A percentile compares a stretch with the other conserved stretches of the same genome.
Evolutionary conservation across 2,329 filamentous ascomycete species (phyloP).

Genomic region (Claviceps pazoutovae): DNA sequence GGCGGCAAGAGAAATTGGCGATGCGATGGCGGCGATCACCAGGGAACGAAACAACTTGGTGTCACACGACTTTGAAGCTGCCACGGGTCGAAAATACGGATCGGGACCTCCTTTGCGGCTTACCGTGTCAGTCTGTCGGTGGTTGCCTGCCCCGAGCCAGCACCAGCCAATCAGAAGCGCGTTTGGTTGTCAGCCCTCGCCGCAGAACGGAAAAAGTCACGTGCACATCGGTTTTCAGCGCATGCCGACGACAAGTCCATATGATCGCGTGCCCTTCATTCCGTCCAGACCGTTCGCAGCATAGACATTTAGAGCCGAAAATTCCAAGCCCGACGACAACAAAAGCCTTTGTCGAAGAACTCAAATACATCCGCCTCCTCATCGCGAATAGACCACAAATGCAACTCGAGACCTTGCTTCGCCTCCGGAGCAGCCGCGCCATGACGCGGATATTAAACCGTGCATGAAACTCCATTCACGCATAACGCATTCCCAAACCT

Average conservation of each 20-base stretch:
- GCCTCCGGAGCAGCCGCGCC: background rate
- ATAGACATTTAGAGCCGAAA: background rate
- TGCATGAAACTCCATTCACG: background rate
- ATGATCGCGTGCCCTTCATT: too few relatives aligned
- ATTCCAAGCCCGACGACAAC: background rate
- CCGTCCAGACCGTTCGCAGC: background rate
- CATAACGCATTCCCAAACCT: too few relatives aligned
- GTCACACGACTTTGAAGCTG: conserved; percentile 24
- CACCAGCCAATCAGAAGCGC: background rate
- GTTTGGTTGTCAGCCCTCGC: background rate
- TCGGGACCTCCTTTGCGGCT: background rate
- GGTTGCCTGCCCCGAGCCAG: too few relatives aligned
- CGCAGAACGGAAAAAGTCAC: conserved; percentile 8
- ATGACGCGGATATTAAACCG: background rate
- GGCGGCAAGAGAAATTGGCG: background rate
- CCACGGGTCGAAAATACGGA: conserved; percentile 31
- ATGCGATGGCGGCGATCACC: background rate
- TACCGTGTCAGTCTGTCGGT: background rate
- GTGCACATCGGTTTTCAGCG: conserved; percentile 6
- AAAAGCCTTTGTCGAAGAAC: background rate
- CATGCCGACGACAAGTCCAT: too few relatives aligned
- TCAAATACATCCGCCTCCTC: too few relatives aligned
- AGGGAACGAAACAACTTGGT: background rate
- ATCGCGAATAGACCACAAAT: background rate
- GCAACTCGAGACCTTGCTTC: background rate